Percentiles rank a stretch among this genome's conserved stretches.
These are phyloP conservation scores for Vitis hybrid DNA, from an alignment of 177 flowering plant genomes.

Conservation along the genomic window DNA sequence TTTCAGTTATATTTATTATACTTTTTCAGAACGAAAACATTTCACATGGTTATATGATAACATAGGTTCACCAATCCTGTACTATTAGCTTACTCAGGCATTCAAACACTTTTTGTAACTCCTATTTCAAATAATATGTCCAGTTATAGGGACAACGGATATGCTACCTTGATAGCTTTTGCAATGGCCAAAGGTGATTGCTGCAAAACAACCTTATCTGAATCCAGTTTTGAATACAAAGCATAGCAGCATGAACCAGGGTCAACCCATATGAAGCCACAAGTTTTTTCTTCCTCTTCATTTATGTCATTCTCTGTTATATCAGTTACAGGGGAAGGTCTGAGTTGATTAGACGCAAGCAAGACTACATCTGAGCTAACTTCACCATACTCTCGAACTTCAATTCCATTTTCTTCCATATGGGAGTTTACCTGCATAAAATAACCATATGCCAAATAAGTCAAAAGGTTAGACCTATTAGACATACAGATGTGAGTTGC, in stretches of 20 bases:
- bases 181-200: slow-evolving; percentile 92
- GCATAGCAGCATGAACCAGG: slow-evolving; percentile 89
- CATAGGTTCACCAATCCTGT: too few relatives aligned
- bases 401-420: slow-evolving; percentile 62
- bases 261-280: slow-evolving; percentile 67
- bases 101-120: too few relatives aligned
- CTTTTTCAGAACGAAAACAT: too few relatives aligned
- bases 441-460: not conserved
- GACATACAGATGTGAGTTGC: not conserved
- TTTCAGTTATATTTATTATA: too few relatives aligned
- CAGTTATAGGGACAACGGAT: not conserved
- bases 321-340: slow-evolving; percentile 16
- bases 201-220: slow-evolving; percentile 62
- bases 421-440: slow-evolving; percentile 54
- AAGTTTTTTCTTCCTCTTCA: slow-evolving; percentile 25
- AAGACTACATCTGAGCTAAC: slow-evolving; percentile 68
- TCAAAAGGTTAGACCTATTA: not conserved
- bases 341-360: slow-evolving; percentile 66
- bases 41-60: too few relatives aligned
- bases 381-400: slow-evolving; percentile 66
- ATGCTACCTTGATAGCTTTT: slow-evolving; percentile 81
- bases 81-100: too few relatives aligned
- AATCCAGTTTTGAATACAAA: slow-evolving; percentile 65
- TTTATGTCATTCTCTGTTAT: slow-evolving; percentile 13
- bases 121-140: too few relatives aligned